phyloP scores from a whole-genome alignment of 2,329 filamentous ascomycete species.

The Elsinoe perseae region DNA sequence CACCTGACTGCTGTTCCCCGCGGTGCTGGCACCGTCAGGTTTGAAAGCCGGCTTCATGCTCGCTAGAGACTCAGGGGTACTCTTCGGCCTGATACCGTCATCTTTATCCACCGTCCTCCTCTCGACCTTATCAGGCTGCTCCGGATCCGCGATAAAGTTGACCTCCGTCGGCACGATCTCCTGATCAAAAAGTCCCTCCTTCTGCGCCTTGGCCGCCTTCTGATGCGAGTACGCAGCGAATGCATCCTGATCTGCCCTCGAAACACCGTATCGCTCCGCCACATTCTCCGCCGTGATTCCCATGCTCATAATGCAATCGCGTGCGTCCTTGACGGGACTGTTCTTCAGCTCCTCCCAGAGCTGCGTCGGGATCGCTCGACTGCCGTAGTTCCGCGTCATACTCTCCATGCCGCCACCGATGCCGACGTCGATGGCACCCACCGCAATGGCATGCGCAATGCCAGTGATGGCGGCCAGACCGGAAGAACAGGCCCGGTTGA shows the following conservation, averaged over 20 bases:
- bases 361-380: constrained; percentile 72
- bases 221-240: constrained; percentile 70
- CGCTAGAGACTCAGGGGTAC: constrained; percentile 61
- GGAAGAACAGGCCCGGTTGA: constrained; percentile 79
- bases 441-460: constrained; percentile 67
- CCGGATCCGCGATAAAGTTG: constrained; percentile 57
- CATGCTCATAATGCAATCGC: constrained; percentile 92
- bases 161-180: constrained; percentile 80
- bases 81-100: constrained; percentile 69
- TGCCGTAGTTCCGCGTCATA: constrained; percentile 89
- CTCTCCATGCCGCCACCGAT: constrained; percentile 90
- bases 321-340: constrained; percentile 57
- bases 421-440: constrained; percentile 63
- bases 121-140: constrained; percentile 42
- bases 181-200: constrained; percentile 59
- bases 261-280: constrained; percentile 65
- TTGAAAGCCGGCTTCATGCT: constrained; percentile 82
- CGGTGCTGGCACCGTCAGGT: constrained; percentile 66
- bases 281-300: constrained; percentile 87
- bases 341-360: constrained; percentile 67
- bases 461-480: constrained; percentile 69
- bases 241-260: constrained; percentile 68
- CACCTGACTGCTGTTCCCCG: constrained; percentile 78
- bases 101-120: constrained; percentile 64
- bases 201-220: constrained; percentile 63